Conservation (phyloP, 345 rosid genomes). For the Pugionium dolabratum region DNA sequence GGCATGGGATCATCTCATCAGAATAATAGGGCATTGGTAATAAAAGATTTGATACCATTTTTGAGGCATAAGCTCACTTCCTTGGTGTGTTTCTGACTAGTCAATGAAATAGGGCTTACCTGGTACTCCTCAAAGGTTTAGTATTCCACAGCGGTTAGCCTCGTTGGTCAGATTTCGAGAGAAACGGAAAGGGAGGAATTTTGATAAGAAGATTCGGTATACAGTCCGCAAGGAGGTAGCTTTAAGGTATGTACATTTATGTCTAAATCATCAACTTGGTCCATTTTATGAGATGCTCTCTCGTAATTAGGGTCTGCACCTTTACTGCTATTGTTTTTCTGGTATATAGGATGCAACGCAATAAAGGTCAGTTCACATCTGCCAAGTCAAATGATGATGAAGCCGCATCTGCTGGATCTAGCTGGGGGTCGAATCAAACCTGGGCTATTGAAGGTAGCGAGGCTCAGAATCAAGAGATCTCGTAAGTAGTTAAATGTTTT, state of each 20-base stretch:
- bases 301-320: background rate
- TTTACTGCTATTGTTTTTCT: constrained; percentile 18
- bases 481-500: constrained; percentile 44
- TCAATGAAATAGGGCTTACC: constrained; percentile 43
- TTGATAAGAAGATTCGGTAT: constrained; percentile 49
- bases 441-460: constrained; percentile 52
- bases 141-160: constrained; percentile 62
- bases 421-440: constrained; percentile 53
- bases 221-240: constrained; percentile 70
- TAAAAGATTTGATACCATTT: background rate
- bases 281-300: constrained; percentile 6
- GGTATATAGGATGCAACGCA: constrained; percentile 59
- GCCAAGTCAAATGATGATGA: constrained; percentile 56
- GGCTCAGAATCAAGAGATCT: constrained; percentile 49
- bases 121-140: constrained; percentile 57
- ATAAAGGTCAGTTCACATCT: constrained; percentile 26
- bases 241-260: constrained; percentile 45
- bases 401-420: constrained; percentile 53
- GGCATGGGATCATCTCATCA: constrained; percentile 41
- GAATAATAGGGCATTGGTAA: constrained; percentile 34
- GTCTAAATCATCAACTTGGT: constrained; percentile 13
- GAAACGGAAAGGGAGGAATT: constrained; percentile 47
- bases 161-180: constrained; percentile 62
- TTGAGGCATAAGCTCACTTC: background rate
- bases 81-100: constrained; percentile 29